These are phyloP conservation scores for Buddleja alternifolia DNA, from an alignment of 257 asterid genomes.

Conservation along the genomic window DNA sequence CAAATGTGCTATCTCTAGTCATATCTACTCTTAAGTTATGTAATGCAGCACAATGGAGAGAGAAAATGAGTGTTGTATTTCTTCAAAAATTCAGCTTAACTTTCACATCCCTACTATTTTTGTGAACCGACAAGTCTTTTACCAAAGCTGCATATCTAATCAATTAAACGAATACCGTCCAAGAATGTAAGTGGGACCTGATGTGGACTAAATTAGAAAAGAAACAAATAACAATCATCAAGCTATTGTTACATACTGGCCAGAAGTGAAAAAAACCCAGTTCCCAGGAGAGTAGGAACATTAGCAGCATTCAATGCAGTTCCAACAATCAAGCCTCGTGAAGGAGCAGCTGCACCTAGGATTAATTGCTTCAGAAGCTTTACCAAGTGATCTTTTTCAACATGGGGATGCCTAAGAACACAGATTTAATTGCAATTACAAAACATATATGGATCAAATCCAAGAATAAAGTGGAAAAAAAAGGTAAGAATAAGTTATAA, in stretches of 20 bases:
- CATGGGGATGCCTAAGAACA: conserved; percentile 73
- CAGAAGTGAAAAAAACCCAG: conserved; percentile 85
- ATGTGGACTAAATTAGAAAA: conserved; percentile 3
- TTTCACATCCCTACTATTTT: conserved; percentile 9
- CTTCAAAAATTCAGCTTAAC: conserved; percentile 25
- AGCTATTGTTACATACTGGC: conserved; percentile 54
- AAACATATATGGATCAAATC: conserved; percentile 27
- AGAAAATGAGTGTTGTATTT: neutral
- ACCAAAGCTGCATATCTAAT: conserved; percentile 15
- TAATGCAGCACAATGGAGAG: neutral
- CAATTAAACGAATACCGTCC: conserved; percentile 7
- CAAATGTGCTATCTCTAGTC: conserved; percentile 8
- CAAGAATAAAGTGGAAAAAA: conserved; percentile 17
- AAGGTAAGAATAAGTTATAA: neutral
- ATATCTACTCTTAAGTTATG: conserved; percentile 23
- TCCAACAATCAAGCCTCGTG: conserved; percentile 52
- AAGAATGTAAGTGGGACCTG: neutral
- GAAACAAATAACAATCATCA: conserved; percentile 16
- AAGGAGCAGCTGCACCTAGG: conserved; percentile 59
- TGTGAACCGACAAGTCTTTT: conserved; percentile 3
- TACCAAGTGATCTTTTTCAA: conserved; percentile 89
- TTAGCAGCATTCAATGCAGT: conserved; percentile 70
- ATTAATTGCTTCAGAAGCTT: conserved; percentile 88
- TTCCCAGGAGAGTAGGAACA: conserved; percentile 91
- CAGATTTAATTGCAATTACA: conserved; percentile 25